These are phyloP conservation scores for Eucalyptus marginata DNA, from an alignment of 345 rosid genomes.

Conservation along the genomic window DNA sequence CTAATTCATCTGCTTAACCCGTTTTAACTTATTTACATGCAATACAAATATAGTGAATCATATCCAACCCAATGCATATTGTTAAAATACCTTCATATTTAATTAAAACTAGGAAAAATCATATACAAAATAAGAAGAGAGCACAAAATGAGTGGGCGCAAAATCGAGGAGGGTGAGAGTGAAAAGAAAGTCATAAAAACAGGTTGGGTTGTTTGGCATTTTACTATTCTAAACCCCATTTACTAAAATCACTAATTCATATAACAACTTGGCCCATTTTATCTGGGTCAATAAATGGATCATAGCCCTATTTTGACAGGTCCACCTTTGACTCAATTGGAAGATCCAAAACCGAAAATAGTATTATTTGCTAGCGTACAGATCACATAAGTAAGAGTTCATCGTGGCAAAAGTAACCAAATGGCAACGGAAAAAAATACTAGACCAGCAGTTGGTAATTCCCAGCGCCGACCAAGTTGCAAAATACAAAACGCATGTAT, in stretches of 20 bases:
- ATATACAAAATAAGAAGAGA: background rate
- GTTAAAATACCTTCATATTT: too few species aligned
- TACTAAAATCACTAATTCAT: too few species aligned
- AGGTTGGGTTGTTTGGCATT: background rate
- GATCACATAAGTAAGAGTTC: background rate
- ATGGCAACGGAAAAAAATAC: background rate
- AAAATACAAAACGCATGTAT: background rate
- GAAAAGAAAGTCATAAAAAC: too few species aligned
- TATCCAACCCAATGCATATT: too few species aligned
- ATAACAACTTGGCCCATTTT: accelerated
- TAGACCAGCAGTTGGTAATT: background rate
- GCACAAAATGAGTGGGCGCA: accelerated
- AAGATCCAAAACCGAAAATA: background rate
- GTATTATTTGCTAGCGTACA: background rate
- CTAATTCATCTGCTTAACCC: background rate
- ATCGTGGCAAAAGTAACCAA: background rate
- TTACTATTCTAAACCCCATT: background rate
- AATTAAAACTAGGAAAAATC: too few species aligned
- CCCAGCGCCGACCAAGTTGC: background rate
- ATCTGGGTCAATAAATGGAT: too few species aligned
- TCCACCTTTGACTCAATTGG: background rate
- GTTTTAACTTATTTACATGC: too few species aligned
- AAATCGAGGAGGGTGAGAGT: background rate
- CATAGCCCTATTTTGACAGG: background rate
- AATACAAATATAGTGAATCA: too few species aligned